Evolutionary conservation across 2,329 filamentous ascomycete species (phyloP), one percentile per base, ranked within the genome.

Genomic region (Penicillium sp.): DNA sequence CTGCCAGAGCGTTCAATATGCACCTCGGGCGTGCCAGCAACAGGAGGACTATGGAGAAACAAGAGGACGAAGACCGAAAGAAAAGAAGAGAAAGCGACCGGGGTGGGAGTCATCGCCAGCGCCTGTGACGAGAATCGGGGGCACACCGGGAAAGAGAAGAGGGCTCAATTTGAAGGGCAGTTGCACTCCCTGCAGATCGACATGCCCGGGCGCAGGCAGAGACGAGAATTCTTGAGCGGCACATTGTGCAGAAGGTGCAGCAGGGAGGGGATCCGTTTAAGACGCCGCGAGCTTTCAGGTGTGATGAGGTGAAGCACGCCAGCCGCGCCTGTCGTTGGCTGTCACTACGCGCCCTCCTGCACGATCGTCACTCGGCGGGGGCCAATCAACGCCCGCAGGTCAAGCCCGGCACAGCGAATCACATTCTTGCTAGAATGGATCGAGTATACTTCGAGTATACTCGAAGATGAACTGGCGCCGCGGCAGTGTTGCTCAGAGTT

Each of bases 1-100:
- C 36, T 47, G 10, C 35, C 41, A 25, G 82, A 78, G 54, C 74
- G 67, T 39, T 73, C 72, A 27, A 81, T 81, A 7, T 43, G 43
- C 21, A 30, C 16, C 27, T 36, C 38, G 8, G 25, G 38, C 10
- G 38, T 33, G 20, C 41, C 50, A 28, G 39, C 40, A 9, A 48
- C 51, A 7, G 47, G 28, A 16, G 26, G 15, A 6, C 34, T 41
- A 34, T 44, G 40, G 18, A 41, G 13, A 70, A 63, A 80, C 75
- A 41, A 79, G 74, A 36, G 32, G 79, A 28, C 80, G 79, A 47
- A 18, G 11, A 36, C 7, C 4, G 18, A 33, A 21, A 80, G 75
- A 33, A 79, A 78, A 48, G 69, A 73, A 57, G 79, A 73, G 58
- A 80, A 45, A 37, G 33, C 25, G 20, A 41, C 37, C 33, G 39